phyloP scores from a whole-genome alignment of 495 filamentous ascomycete species.

The Saxispiralis lemnorum region DNA sequence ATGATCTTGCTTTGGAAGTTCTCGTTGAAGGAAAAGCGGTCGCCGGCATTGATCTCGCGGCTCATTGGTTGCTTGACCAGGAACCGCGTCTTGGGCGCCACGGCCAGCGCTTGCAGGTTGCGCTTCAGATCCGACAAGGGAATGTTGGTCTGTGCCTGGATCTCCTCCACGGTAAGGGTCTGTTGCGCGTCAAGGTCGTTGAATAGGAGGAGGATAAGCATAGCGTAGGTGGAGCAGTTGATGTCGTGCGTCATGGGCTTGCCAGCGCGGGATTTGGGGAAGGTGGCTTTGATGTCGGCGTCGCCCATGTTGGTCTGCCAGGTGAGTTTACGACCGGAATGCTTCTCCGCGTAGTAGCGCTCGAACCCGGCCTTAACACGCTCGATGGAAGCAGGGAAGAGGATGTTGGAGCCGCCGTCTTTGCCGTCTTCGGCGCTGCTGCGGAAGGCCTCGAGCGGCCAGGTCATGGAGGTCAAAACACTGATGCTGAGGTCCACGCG shows the following conservation, averaged over 20 bases:
- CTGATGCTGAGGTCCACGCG: slow-evolving; percentile 64
- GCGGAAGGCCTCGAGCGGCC: slow-evolving; percentile 77
- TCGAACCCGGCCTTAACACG: slow-evolving; percentile 69
- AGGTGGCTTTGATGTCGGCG: slow-evolving; percentile 68
- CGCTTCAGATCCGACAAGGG: slow-evolving; percentile 57
- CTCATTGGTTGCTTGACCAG: slow-evolving; percentile 69
- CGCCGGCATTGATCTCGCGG: slow-evolving; percentile 61
- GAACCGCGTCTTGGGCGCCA: slow-evolving; percentile 69
- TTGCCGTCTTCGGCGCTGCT: slow-evolving; percentile 33
- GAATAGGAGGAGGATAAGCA: slow-evolving; percentile 80
- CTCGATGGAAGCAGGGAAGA: slow-evolving; percentile 61
- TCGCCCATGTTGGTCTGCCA: slow-evolving; percentile 72
- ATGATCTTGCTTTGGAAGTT: slow-evolving; percentile 64
- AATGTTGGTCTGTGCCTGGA: slow-evolving; percentile 71
- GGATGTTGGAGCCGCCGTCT: slow-evolving; percentile 27
- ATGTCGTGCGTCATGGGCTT: slow-evolving; percentile 71
- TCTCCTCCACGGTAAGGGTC: slow-evolving; percentile 62
- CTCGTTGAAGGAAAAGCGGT: slow-evolving; percentile 72
- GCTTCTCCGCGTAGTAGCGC: slow-evolving; percentile 72
- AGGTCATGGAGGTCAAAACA: slow-evolving; percentile 81
- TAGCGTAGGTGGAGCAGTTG: slow-evolving; percentile 80
- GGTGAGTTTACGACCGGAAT: slow-evolving; percentile 70
- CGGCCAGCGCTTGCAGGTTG: slow-evolving; percentile 67
- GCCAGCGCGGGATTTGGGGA: slow-evolving; percentile 40
- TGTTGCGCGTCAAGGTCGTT: slow-evolving; percentile 53